Evolutionary conservation across 768 basidiomycete genomes (phyloP).

Genomic region (Hygrophorus pudorinus): DNA sequence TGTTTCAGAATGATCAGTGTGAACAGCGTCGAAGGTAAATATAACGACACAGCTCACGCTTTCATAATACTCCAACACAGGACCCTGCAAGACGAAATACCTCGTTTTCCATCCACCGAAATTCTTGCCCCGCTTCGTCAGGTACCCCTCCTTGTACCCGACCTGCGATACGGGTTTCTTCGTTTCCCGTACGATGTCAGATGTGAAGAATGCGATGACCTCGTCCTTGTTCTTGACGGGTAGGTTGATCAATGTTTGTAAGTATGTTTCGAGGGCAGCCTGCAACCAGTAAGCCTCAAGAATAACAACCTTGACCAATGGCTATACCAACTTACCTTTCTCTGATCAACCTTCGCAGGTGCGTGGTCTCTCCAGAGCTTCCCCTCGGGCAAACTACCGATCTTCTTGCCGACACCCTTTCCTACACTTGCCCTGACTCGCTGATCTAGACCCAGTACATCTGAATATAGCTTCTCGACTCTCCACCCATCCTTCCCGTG

Average conservation of each 20-base stretch:
- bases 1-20: constrained; percentile 8
- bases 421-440: constrained; percentile 59
- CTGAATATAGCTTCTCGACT: constrained; percentile 90
- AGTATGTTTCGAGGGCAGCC: constrained; percentile 75
- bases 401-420: constrained; percentile 66
- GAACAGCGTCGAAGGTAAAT: constrained; percentile 1
- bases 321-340: constrained; percentile 55
- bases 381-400: constrained; percentile 79
- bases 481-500: constrained; percentile 66
- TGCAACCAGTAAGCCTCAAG: constrained; percentile 20
- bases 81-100: constrained; percentile 89
- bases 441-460: constrained; percentile 82
- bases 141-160: constrained; percentile 89
- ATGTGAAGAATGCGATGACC: constrained; percentile 85
- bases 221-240: constrained; percentile 84
- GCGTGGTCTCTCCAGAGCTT: constrained; percentile 96
- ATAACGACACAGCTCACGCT: constrained; percentile 50
- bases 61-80: constrained; percentile 90
- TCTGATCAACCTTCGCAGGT: constrained; percentile 91
- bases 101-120: constrained; percentile 98
- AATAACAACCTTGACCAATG: constrained; percentile 6
- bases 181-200: constrained; percentile 72
- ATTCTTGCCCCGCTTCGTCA: constrained; percentile 94
- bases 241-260: constrained; percentile 73
- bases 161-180: constrained; percentile 69